Conservation (phyloP, 352 stramenopile species). For the Phytophthora megakarya region DNA sequence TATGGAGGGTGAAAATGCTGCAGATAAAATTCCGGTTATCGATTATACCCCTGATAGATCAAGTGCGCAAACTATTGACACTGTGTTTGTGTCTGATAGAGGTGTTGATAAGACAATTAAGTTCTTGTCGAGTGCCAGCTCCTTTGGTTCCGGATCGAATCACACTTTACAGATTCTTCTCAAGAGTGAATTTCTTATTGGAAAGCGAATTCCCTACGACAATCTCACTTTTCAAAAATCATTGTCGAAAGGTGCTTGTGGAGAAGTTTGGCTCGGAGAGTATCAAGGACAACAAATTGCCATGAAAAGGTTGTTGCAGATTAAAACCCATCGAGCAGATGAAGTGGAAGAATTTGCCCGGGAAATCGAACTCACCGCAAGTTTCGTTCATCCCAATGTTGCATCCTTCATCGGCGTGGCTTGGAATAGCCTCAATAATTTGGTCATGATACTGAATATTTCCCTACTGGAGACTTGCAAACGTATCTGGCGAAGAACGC, state of each 20-base stretch:
- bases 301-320: constrained; percentile 47
- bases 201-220: constrained; percentile 35
- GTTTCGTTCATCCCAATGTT: constrained; percentile 41
- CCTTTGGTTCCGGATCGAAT: constrained; percentile 12
- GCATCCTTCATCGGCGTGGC: constrained; percentile 43
- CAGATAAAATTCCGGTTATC: background rate
- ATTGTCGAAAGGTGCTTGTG: constrained; percentile 49
- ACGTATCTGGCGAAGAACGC: constrained; percentile 33
- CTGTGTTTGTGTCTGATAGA: constrained; percentile 5
- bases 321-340: constrained; percentile 27
- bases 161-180: constrained; percentile 25
- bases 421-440: constrained; percentile 55
- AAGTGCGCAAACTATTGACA: constrained; percentile 3
- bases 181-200: constrained; percentile 8
- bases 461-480: constrained; percentile 48
- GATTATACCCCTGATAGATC: background rate
- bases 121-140: constrained; percentile 1
- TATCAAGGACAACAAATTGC: constrained; percentile 41
- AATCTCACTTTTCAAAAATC: constrained; percentile 30
- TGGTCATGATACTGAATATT: constrained; percentile 53
- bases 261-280: constrained; percentile 53
- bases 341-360: constrained; percentile 43
- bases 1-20: background rate
- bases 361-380: constrained; percentile 44
- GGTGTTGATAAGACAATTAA: constrained; percentile 28